Conservation (phyloP, 1,284 basidiomycete species). For the Rhodotorula sp. region DNA sequence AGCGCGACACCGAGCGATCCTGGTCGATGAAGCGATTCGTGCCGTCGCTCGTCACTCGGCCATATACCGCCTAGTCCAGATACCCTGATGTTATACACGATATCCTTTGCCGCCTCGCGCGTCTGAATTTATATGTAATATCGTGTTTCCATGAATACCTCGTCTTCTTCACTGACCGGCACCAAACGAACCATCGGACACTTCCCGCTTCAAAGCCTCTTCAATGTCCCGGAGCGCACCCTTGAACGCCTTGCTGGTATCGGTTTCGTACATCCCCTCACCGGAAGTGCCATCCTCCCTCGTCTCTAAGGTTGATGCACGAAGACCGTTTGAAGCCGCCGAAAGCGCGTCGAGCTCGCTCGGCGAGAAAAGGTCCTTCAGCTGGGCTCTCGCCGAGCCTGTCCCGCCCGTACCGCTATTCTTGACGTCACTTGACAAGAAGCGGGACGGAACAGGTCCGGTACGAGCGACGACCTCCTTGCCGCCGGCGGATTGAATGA, state of each 20-base stretch:
- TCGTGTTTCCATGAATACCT: too few species aligned
- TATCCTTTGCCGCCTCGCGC: not conserved
- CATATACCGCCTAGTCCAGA: not conserved
- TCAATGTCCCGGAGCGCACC: conserved; percentile 7
- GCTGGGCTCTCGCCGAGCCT: not conserved
- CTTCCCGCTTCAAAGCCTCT: conserved; percentile 6
- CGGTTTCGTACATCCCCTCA: not conserved
- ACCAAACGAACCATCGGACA: not conserved
- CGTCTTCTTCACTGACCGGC: not conserved
- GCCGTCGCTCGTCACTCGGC: not conserved
- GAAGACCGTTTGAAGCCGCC: not conserved
- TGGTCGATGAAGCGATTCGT: not conserved
- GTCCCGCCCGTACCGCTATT: not conserved
- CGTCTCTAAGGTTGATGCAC: not conserved
- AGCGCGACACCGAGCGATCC: not conserved
- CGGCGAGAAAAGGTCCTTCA: conserved; percentile 7
- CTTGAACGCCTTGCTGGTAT: conserved; percentile 3
- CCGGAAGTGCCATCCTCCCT: rapidly evolving
- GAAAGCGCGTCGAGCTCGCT: conserved; percentile 2
- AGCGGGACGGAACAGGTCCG: conserved; percentile 2
- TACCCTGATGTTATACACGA: not conserved
- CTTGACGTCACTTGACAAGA: not conserved
- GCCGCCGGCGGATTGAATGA: conserved; percentile 7
- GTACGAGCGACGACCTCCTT: not conserved
- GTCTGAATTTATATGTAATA: too few species aligned